Base-by-base conservation (phyloP, 768 basidiomycete species). In the Lactarius sp. region DNA sequence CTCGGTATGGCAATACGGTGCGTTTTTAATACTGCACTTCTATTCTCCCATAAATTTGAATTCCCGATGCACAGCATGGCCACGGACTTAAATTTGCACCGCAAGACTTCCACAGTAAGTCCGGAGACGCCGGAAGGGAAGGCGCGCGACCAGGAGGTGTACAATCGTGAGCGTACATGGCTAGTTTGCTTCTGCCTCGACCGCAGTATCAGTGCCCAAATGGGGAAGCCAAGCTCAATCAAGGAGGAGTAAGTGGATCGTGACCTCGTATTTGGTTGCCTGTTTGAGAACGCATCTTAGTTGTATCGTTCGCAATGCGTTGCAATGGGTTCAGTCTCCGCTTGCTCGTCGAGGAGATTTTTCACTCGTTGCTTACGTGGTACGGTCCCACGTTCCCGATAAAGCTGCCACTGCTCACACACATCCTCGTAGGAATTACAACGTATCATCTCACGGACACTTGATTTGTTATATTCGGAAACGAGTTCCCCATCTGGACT, bases 101-200 rank as follows among this genome's bases (percentile, higher is more conserved):
- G 95, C 59, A 95, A 96, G 73, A 88, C 89, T 8, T 78, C 77
- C 20, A 72, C 76, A 41, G 80, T 77, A 22, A 83, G 79, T 66
- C 78, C 80, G 27, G 88, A 92, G 64, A 86, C 87, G 1, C 79
- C 86, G n/a, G 94, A 95, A 71, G 90, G 87, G 39, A 83, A 81
- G 58, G 84, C 87, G 27, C 84, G 90, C 58, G 92, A 91, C 70
- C 74, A 81, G 62, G 91, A 98, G 77, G 86, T 97, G 13, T 87
- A 91, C 75, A 99, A 98, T 73, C 85, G 97, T 51, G 95, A 98
- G 75, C 78, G 97, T 53, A 93, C 94, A 9, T 99, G 97, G 97
- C 78, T 97, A 55, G 74, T 93, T 63, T 94, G 91, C 70, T 94
- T 86, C 73, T 83, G 82, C 61, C 80, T 97, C 39, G 95, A 98